These are phyloP conservation scores for Pseudocohnilembus persalinus DNA, from an alignment of 169 alveolate species.

Conservation along the genomic window DNA sequence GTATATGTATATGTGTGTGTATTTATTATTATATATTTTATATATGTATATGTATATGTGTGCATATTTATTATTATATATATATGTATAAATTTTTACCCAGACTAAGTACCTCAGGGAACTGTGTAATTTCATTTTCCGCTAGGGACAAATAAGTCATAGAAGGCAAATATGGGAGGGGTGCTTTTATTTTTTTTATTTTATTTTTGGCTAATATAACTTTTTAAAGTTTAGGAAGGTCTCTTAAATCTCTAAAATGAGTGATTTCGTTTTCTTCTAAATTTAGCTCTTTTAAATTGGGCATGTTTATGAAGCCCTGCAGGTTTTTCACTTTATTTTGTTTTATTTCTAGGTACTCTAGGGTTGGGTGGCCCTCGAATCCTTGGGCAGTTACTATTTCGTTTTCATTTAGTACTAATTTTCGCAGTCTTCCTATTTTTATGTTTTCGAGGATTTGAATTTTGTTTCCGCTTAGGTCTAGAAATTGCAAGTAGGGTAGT, in stretches of 20 bases:
- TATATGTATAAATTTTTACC: too few relatives aligned
- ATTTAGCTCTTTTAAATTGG: not conserved
- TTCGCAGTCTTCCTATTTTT: not conserved
- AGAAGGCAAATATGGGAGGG: not conserved
- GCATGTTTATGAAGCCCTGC: not conserved
- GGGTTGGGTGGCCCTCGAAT: not conserved
- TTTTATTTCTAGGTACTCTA: not conserved
- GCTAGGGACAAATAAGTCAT: not conserved
- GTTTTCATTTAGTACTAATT: not conserved
- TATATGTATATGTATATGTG: too few relatives aligned
- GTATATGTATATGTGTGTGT: too few relatives aligned
- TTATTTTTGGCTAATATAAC: not conserved
- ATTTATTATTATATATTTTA: too few relatives aligned
- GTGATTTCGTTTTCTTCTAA: not conserved
- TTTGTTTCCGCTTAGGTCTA: not conserved
- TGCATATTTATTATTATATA: too few relatives aligned
- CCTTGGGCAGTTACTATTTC: not conserved
- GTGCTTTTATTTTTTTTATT: not conserved
- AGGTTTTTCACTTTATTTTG: not conserved
- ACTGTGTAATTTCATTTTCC: not conserved
- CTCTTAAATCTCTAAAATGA: not conserved
- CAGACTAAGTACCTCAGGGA: not conserved
- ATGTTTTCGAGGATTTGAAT: not conserved
- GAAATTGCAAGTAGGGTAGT: not conserved
- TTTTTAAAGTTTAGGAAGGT: not conserved